Base-by-base conservation (phyloP, 2,329 filamentous ascomycete genomes). In the Cercospora sp. region DNA sequence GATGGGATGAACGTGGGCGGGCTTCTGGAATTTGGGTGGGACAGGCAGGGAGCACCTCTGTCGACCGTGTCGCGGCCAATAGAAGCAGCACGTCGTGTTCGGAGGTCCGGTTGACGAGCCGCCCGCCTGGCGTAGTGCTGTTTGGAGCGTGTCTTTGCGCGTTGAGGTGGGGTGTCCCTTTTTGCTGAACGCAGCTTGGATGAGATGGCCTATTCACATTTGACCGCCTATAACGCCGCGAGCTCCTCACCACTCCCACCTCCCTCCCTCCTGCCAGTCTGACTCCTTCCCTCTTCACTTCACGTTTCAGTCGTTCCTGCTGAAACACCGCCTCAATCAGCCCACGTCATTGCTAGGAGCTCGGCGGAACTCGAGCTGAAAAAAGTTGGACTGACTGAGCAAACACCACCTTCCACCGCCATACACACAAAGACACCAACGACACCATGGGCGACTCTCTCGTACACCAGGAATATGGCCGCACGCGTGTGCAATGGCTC, bases 401-500 rank as follows among this genome's bases (percentile, higher is more conserved):
- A 55, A 20, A 55, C 48, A 28, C 48, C 48, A 55, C 18, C 39
- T 39, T 23, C 28, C 60, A 62, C 20, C n/a, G 5, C 39, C 36
- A 16, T 7, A n/a, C 13, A 48, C 51, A 39, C 36, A 9, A 42
- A 28, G 20, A 53, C 63, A 64, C 63, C 60, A 23, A 66, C 58
- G 23, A 31, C 75, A 80, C 76, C 77, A 89, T 89, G 87, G 86
- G 86, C 67, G 91, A 89, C 79, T 90, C 93, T 80, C 87, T 95
- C 80, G 92, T 96, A 81, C 93, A 97, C 83, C 89, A 97, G 80
- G 87, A 81, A 73, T 79, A 88, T 79, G 89, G 91, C 79, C 90
- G 91, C 81, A 90, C 89, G 77, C 85, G 87, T 80, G 84, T 88
- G 77, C 87, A 90, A 82, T 91, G 89, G 89, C 85, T 89, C 77